Base-by-base conservation (phyloP, 1,139 yeast genomes). In the Torulaspora pretoriensis region DNA sequence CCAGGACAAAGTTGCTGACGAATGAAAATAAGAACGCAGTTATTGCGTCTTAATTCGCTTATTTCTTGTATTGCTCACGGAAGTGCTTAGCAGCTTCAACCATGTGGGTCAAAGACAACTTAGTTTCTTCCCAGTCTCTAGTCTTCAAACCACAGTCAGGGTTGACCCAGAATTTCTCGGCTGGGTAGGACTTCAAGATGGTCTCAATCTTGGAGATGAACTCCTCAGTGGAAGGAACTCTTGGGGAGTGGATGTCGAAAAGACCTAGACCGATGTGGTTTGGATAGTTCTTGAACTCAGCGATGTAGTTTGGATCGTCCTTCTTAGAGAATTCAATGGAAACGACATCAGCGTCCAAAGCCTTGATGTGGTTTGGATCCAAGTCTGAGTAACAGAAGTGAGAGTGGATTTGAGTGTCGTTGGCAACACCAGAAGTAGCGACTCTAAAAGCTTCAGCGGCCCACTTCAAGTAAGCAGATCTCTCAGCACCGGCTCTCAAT, bases 61-160 rank as follows among this genome's bases (percentile, higher is more conserved):
- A 54, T 46, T 65, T 59, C 54, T 63, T 55, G 61, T 68, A 70
- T 68, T 75, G 69, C 64, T 70, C 89, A 76, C 97, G 89, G 92
- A 77, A 89, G 74, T 78, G 79, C 80, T 90, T 89, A 68, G 98
- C 97, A 68, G 98, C 97, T 61, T 85, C 90, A 70, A 92, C 98
- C 98, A 92, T 92, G 77, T 92, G 87, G 70, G 94, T 84, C 74
- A 92, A 84, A 56, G 90, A 83, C 64, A 80, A 79, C 74, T 80
- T 76, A 64, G 88, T 85, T 78, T 87, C 95, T 58, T 83, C 83
- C 95, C 95, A 86, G 60, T 90, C 92, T 80, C 96, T 84, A 70
- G 96, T 87, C 85, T 90, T 90, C 73, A 90, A 81, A 82, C 98
- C 98, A 83, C 98, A 92, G 78, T 92, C 98, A 68, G 98, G 98